Evolutionary conservation across 805 yeast genomes (phyloP).

Genomic region (Barnettozyma wickerhamii): DNA sequence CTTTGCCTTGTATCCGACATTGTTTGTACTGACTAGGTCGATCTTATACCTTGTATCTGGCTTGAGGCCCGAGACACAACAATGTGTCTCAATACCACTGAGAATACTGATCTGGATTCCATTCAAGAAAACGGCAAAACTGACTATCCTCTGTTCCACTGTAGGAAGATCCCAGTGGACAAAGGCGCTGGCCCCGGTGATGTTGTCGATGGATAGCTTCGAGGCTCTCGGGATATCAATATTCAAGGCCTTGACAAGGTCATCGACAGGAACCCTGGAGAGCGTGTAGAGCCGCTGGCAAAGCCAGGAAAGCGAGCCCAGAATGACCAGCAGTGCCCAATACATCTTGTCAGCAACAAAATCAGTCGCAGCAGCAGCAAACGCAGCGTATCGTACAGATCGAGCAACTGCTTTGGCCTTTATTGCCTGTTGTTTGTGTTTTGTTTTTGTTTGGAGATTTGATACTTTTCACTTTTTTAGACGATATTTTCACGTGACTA

Average conservation of each 20-base stretch:
- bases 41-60: conserved; percentile 37
- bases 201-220: conserved; percentile 48
- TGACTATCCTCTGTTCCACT: conserved; percentile 26
- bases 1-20: conserved; percentile 36
- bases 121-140: conserved; percentile 35
- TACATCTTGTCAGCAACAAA: conserved; percentile 12
- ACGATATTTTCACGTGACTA: no score
- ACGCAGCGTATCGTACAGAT: no score
- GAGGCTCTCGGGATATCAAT: conserved; percentile 56
- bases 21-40: conserved; percentile 39
- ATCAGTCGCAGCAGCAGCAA: no score
- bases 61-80: conserved; percentile 29
- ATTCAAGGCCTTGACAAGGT: conserved; percentile 41
- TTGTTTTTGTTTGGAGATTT: no score
- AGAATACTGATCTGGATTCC: conserved; percentile 33
- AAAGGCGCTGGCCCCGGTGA: conserved; percentile 40
- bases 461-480: no score
- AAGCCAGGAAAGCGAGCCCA: conserved; percentile 22
- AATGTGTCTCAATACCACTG: conserved; percentile 33
- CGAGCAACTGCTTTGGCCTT: no score
- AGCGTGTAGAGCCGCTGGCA: conserved; percentile 17
- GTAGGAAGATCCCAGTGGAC: conserved; percentile 49
- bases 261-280: conserved; percentile 38
- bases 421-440: no score
- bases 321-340: conserved; percentile 16